Evolutionary conservation across 129 eudicot species (phyloP), one percentile per base, ranked within the genome.

Genomic region (Calendula officinalis): DNA sequence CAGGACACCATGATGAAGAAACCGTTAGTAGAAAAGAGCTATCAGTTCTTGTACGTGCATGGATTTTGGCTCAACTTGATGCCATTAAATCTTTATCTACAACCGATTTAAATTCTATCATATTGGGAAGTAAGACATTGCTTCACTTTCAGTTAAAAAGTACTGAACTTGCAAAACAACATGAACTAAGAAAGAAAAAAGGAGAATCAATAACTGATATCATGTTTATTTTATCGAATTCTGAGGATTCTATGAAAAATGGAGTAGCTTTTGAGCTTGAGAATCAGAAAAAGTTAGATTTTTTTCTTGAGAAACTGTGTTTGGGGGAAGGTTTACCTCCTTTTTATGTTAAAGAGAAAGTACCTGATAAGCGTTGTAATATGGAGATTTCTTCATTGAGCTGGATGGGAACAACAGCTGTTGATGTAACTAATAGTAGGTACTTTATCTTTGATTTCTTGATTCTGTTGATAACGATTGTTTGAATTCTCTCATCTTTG

Each of bases 331-430:
- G 65, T 49, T 45, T 75, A 71, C 73, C 74, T 45, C 78, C 78
- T 59, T 17, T 71, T 69, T 69, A 78, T 60, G 66, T 71, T 43
- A 61, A 41, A 69, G 92, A 86, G 72, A 73, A 63, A 60, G 7
- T 35, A 57, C 52, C 67, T 70, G 71, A 70, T 38, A 75, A 82
- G 58, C 43, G 56, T 53, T 67, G 55, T 44, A 53, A 68, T 45
- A 44, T 79, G 13, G 48, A 71, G 15, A 63, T 78, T 54, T 77
- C 95, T 73, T 79, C 92, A 42, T 81, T 94, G 73, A 79, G 84
- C 71, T 94, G 99, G 99, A 88, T 90, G 97, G 92, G 97, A 16
- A 67, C 83, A 67, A 78, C 83, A 57, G 86, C 81, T 33, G 62
- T 78, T 11, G 97, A 89, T 83, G 85, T 85, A 43, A 78, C 72